Conservation (phyloP, 352 stramenopile genomes). For the Phytophthora pisi region DNA sequence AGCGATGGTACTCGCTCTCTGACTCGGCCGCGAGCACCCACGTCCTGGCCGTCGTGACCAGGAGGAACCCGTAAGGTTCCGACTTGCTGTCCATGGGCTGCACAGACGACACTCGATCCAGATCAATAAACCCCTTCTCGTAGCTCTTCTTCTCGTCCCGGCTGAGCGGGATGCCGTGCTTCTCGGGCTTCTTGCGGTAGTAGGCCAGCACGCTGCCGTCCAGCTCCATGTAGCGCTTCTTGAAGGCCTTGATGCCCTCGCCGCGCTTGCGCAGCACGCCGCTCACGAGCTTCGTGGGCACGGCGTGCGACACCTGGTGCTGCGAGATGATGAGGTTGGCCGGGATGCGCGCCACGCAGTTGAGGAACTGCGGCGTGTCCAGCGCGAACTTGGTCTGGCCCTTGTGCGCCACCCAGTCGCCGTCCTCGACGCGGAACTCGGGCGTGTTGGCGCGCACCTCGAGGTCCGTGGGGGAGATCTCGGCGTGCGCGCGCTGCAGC, state of each 20-base stretch:
- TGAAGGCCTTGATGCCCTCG: constrained; percentile 75
- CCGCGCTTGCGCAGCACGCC: constrained; percentile 75
- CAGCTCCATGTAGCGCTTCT: constrained; percentile 84
- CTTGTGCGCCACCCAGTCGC: constrained; percentile 83
- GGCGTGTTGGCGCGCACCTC: constrained; percentile 85
- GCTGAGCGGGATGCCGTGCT: constrained; percentile 65
- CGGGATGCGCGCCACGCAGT: constrained; percentile 74
- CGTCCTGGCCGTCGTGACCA: constrained; percentile 77
- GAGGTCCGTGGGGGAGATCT: constrained; percentile 75
- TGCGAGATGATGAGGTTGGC: constrained; percentile 62
- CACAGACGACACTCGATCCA: constrained; percentile 76
- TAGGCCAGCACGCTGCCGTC: constrained; percentile 69
- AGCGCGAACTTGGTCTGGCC: constrained; percentile 67
- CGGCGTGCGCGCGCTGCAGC: constrained; percentile 68
- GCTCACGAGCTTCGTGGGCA: constrained; percentile 46
- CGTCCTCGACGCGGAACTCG: constrained; percentile 80
- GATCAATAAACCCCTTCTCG: constrained; percentile 66
- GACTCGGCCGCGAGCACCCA: constrained; percentile 75
- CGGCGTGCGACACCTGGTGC: constrained; percentile 30
- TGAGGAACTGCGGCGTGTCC: constrained; percentile 69
- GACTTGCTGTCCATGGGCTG: constrained; percentile 62
- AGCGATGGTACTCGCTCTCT: constrained; percentile 75
- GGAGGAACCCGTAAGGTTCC: constrained; percentile 66
- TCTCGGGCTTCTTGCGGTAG: constrained; percentile 84
- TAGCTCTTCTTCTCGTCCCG: constrained; percentile 73